Evolutionary conservation across 352 stramenopile species (phyloP), one percentile per base, ranked within the genome.

Genomic region (Globisporangium irregulare): DNA sequence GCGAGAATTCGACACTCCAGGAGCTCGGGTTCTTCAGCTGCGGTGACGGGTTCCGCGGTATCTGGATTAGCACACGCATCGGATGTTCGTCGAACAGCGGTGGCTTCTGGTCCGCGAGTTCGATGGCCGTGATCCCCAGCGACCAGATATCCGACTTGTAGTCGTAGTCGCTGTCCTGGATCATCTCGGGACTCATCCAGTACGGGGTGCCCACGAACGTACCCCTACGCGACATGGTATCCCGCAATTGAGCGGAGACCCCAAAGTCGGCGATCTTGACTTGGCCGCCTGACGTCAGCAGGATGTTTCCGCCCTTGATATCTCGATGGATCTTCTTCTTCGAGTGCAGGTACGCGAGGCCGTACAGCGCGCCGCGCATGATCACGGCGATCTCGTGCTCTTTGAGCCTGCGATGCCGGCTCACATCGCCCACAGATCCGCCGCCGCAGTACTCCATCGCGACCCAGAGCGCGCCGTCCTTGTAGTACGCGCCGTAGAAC

Each of bases 141-240:
- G 80, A 91, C 90, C 90, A 97, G 70, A 96, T 92, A 72, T 97
- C 88, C n/a, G 92, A 90, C 73, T 97, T 97, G 69, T 85, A 86
- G 69, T 97, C 91, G 79, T 98, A 97, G 70, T 95, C 90, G 60
- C 84, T 84, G 58, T 95, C 92, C 69, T 93, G 87, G 73, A 98
- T 98, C 67, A 98, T 89, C 76, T 98, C 94, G 5, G 93, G 92
- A 9, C 91, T 94, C 93, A 98, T 98, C 94, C 94, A 98, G 70
- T 97, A 98, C 15, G 92, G 92, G 38, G 94, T 98, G 7, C 94
- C 93, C 5, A 98, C 93, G 14, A 98, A 96, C 3, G 87, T 88
- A 3, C 78, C 82, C 22, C 83, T 73, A 9, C 77, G 72, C 36
- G 78, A 89, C 48, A 91, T 66, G 0, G 83, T 89, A 50, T 88